A percentile compares a stretch with the other conserved stretches of the same genome.
These are phyloP conservation scores for Discostella stelligeroides DNA, from an alignment of 108 stramenopile species.

Conservation along the genomic window DNA sequence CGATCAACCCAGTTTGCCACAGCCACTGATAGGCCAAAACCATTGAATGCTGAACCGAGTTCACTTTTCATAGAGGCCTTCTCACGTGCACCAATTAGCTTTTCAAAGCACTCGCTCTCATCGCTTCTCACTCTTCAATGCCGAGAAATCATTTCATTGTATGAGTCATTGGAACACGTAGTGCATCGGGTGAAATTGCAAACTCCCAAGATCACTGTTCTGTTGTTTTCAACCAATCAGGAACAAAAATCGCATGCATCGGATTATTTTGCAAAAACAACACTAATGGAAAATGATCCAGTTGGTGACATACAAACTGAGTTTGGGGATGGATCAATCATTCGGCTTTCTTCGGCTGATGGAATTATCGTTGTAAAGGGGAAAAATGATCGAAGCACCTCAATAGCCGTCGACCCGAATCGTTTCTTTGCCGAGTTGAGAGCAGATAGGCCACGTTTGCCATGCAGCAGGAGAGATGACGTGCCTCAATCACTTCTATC, in stretches of 20 bases:
- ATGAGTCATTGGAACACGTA: constrained; percentile 9
- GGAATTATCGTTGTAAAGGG: constrained; percentile 4
- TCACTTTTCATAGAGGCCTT: constrained; percentile 14
- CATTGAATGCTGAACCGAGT: neutral
- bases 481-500: neutral
- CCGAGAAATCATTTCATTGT: constrained; percentile 19
- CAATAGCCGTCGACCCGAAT: constrained; percentile 1
- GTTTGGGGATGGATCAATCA: constrained; percentile 24
- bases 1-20: neutral
- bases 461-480: neutral
- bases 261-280: constrained; percentile 19
- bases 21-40: neutral
- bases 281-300: constrained; percentile 27
- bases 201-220: constrained; percentile 24
- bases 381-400: neutral
- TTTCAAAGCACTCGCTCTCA: constrained; percentile 16
- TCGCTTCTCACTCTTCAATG: constrained; percentile 14
- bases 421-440: constrained; percentile 1
- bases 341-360: constrained; percentile 17
- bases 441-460: constrained; percentile 9
- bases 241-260: neutral
- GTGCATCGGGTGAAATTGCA: constrained; percentile 19
- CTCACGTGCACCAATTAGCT: constrained; percentile 7
- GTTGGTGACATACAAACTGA: constrained; percentile 14
- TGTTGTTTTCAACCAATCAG: constrained; percentile 10